Evolutionary conservation across 805 yeast species (phyloP).

Genomic region (Myxozyma neotropica): DNA sequence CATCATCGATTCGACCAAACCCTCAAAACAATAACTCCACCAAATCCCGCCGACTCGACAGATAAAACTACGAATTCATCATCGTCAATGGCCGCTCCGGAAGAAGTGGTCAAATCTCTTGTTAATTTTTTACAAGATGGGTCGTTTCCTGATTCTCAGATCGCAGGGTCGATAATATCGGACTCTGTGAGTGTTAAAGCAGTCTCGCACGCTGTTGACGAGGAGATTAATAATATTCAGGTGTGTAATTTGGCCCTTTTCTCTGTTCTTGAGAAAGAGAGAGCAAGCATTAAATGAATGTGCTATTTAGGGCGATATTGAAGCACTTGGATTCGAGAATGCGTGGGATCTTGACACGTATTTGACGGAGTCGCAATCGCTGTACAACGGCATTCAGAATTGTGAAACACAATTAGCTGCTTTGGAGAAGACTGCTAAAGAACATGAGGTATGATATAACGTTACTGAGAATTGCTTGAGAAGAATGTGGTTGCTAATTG

Average conservation of each 20-base stretch:
- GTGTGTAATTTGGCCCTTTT: constrained; percentile 1
- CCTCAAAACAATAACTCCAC: background rate
- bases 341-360: constrained; percentile 22
- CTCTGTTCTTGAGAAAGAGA: too few species aligned
- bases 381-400: constrained; percentile 10
- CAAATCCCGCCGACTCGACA: background rate
- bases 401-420: constrained; percentile 11
- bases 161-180: constrained; percentile 19
- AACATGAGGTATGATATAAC: constrained; percentile 13
- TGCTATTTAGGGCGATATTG: constrained; percentile 17
- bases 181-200: constrained; percentile 7
- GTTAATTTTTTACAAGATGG: constrained; percentile 22
- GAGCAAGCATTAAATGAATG: too few species aligned
- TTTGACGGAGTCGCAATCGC: constrained; percentile 9
- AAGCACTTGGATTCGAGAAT: constrained; percentile 16
- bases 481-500: too few species aligned
- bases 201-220: constrained; percentile 13
- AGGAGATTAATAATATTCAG: constrained; percentile 19
- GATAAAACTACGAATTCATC: background rate
- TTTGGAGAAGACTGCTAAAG: constrained; percentile 9
- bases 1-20: too few species aligned
- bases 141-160: constrained; percentile 23
- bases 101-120: constrained; percentile 12
- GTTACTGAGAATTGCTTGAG: background rate
- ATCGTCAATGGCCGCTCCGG: constrained; percentile 5